Base-by-base conservation (phyloP, 73 alveolate species). In the Paramecium bursaria region DNA sequence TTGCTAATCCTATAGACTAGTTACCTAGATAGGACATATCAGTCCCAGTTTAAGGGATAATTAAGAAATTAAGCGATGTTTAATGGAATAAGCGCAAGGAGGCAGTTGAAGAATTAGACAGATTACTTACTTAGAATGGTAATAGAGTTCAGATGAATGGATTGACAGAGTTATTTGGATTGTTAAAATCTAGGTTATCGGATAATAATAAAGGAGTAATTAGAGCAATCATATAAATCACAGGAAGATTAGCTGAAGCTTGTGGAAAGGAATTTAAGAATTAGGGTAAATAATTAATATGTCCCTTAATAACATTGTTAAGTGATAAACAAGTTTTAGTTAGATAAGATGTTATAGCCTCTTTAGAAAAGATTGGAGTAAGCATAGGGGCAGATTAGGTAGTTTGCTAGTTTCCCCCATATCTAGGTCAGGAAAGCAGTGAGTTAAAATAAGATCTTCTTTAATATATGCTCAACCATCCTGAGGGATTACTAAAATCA, bases 81-180 rank as follows among this genome's bases (percentile, higher is more conserved):
- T 42, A 79, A 53, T 79, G 89, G 89, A 53, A 79, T n/a, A 79
- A 61, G 26, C 61, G 89, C 15, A 79, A 79, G 22, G 89, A 79
- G 42, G 89, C 85, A 3, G 25, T 79, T 26, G 89, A 79, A 44
- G 89, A 79, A 53, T 79, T 79, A 25, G 89, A 79, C 31, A 79
- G 54, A 55, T 2, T 79, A 53, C 44, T 79, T 9, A 15, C 51
- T 22, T 44, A 39, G 10, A 53, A 49, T 39, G 54, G 54, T 39
- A 54, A 79, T 52, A 50, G 89, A 52, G 54, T 79, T 1, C 46
- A 30, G n/a, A 29, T 54, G 0, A 79, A 61, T 39, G 89, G 89
- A 17, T 42, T 79, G 19, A 39, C 27, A n/a, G 89, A 79, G 51
- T 54, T 79, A 19, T 23, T 79, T 11, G 73, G 17, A n/a, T 27